A percentile compares a stretch with the other conserved stretches of the same genome.
Evolutionary conservation across 2,329 filamentous ascomycete genomes (phyloP).

Genomic region (Neonectria sp.): DNA sequence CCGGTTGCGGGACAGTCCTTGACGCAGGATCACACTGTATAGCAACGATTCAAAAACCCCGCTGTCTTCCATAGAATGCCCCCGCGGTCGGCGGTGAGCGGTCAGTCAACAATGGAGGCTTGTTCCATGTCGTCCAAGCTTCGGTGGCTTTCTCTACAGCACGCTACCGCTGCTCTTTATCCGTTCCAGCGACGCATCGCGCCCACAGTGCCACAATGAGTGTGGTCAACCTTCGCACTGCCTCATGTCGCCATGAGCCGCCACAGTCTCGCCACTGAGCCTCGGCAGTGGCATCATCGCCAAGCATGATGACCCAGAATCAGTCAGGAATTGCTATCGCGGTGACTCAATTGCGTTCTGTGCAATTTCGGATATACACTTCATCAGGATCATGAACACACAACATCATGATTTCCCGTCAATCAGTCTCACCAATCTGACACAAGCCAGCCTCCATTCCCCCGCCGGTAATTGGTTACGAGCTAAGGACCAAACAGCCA

Average conservation of each 20-base stretch:
- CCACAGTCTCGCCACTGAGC: constrained; percentile 30
- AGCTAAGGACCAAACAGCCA: constrained; percentile 22
- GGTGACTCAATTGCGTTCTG: neutral
- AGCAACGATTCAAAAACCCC: constrained; percentile 37
- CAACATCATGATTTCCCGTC: neutral
- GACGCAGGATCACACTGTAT: neutral
- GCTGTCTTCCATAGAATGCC: neutral
- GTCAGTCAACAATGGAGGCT: neutral
- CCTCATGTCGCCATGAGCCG: constrained; percentile 23
- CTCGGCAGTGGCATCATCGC: constrained; percentile 23
- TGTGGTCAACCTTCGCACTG: constrained; percentile 1
- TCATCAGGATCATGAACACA: neutral
- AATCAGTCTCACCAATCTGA: neutral
- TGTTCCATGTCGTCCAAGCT: neutral
- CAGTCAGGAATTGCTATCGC: neutral
- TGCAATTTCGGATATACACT: neutral
- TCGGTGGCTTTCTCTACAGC: neutral
- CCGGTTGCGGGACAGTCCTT: constrained; percentile 3
- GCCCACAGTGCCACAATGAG: neutral
- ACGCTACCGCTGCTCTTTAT: neutral
- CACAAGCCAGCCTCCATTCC: neutral
- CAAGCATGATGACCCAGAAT: neutral
- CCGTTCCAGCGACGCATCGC: neutral
- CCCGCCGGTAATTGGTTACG: neutral
- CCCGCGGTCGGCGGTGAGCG: neutral